A percentile compares a stretch with the other conserved stretches of the same genome.
Conservation (phyloP, 176 grass and related monocot species). For the Elymus sibiricus region DNA sequence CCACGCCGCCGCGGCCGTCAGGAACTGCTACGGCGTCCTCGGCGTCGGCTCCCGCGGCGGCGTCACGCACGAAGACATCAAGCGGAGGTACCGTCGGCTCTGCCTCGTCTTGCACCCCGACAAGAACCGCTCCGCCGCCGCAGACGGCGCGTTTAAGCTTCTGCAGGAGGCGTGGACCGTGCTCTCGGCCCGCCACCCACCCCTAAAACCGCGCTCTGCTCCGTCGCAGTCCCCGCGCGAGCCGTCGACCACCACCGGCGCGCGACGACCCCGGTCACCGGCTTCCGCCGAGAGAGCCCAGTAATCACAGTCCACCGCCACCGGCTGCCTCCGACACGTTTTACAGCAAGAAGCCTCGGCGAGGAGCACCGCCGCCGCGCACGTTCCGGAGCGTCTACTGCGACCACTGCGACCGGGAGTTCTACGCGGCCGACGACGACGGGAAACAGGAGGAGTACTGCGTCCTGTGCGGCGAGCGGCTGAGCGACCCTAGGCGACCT, state of each 20-base stretch:
- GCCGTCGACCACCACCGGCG: not conserved
- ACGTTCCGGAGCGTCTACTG: not conserved
- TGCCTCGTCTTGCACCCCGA: constrained; percentile 21
- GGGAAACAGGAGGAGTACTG: not conserved
- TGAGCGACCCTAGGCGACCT: not conserved
- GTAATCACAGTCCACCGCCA: not conserved
- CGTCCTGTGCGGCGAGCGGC: not conserved
- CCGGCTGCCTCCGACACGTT: not conserved
- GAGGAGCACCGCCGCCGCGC: not conserved
- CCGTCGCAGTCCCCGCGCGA: not conserved
- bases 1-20: constrained; percentile 10
- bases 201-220: not conserved
- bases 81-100: not conserved
- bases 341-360: not conserved
- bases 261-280: not conserved
- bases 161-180: constrained; percentile 1
- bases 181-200: not conserved
- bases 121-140: constrained; percentile 22
- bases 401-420: not conserved
- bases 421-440: not conserved
- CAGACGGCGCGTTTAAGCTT: constrained; percentile 21
- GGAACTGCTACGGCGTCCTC: constrained; percentile 21
- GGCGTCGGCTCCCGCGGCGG: not conserved
- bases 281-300: not conserved
- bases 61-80: not conserved